phyloP scores from a whole-genome alignment of 345 rosid species.

The Bruguiera gymnorhiza region DNA sequence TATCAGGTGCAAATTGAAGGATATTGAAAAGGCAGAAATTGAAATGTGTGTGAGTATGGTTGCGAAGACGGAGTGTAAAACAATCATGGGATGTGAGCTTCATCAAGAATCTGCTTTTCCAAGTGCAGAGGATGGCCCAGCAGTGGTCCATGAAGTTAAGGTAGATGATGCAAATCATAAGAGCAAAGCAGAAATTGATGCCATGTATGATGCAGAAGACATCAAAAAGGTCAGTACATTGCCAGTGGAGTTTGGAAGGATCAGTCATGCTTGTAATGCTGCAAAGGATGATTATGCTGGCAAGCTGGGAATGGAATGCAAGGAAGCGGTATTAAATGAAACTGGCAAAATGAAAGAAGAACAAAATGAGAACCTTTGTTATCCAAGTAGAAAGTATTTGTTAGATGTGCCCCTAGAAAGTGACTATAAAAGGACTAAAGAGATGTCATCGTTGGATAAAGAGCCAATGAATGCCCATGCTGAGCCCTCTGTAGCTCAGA shows the following conservation, averaged over 20 bases:
- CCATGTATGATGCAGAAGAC: constrained; percentile 19
- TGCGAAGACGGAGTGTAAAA: constrained; percentile 7
- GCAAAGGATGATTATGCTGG: constrained; percentile 14
- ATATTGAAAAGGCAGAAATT: constrained; percentile 15
- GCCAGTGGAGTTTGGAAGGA: constrained; percentile 13
- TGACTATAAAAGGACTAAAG: constrained; percentile 26
- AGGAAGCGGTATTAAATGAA: constrained; percentile 24
- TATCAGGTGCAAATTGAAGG: too few species aligned
- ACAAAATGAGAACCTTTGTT: constrained; percentile 13
- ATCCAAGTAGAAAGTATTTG: constrained; percentile 11
- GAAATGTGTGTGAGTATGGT: constrained; percentile 9
- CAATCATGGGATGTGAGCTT: constrained; percentile 22
- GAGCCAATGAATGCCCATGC: constrained; percentile 19
- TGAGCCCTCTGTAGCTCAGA: constrained; percentile 22
- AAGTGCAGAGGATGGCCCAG: constrained; percentile 12
- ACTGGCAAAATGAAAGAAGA: constrained; percentile 18
- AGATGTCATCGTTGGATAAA: constrained; percentile 20
- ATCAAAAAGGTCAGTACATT: constrained; percentile 16
- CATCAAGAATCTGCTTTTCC: constrained; percentile 20
- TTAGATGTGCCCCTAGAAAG: constrained; percentile 25
- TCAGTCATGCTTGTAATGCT: constrained; percentile 7
- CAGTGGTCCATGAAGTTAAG: constrained; percentile 13
- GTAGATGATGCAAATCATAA: constrained; percentile 19
- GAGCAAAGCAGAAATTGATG: constrained; percentile 11
- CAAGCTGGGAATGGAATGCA: constrained; percentile 11